phyloP scores from a whole-genome alignment of 441 rosid species.

The Breynia disticha region DNA sequence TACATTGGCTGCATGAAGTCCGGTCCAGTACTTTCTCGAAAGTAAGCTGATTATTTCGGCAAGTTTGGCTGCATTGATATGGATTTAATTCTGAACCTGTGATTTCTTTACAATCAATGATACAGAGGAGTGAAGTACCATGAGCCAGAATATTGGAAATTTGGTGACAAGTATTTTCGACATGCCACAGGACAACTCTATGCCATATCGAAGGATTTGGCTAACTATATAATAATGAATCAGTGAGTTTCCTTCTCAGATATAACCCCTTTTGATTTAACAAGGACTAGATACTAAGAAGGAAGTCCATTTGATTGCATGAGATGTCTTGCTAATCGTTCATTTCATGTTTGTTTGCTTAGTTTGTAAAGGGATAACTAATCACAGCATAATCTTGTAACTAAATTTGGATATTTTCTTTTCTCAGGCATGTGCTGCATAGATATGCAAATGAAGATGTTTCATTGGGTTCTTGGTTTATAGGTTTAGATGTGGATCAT shows the following conservation, averaged over 20 bases:
- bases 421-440: constrained; percentile 54
- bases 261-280: background rate
- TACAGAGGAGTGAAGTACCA: constrained; percentile 73
- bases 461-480: constrained; percentile 82
- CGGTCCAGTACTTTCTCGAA: constrained; percentile 71
- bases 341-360: too few relatives aligned
- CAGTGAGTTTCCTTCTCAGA: constrained; percentile 45
- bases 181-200: constrained; percentile 89
- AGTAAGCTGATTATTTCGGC: constrained; percentile 30
- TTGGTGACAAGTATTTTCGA: constrained; percentile 78
- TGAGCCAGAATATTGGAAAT: constrained; percentile 91
- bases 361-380: too few relatives aligned
- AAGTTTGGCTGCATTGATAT: background rate
- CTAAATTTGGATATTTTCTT: constrained; percentile 7
- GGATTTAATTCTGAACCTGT: background rate
- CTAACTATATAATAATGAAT: constrained; percentile 55
- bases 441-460: constrained; percentile 84
- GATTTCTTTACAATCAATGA: constrained; percentile 11
- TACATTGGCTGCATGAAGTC: constrained; percentile 89
- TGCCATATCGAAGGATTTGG: constrained; percentile 75
- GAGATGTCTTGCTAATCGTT: too few relatives aligned
- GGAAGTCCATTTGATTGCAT: too few relatives aligned
- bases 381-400: background rate
- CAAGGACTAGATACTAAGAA: background rate
- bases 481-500: constrained; percentile 72